These are phyloP conservation scores for Syzygium aqueum DNA, from an alignment of 345 rosid species.

Conservation along the genomic window DNA sequence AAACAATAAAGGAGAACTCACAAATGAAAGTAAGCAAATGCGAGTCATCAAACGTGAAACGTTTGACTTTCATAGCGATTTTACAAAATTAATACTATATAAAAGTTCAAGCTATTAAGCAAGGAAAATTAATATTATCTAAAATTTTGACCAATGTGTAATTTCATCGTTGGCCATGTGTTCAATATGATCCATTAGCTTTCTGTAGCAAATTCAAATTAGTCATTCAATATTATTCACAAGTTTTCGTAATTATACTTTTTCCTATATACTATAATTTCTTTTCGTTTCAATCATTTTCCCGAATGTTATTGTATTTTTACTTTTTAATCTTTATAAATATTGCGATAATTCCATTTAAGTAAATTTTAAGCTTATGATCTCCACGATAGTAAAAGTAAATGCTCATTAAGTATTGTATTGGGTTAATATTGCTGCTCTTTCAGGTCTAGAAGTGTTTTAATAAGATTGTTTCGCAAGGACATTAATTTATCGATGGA, in stretches of 20 bases:
- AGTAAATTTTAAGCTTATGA: neutral
- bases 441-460: neutral
- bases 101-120: neutral
- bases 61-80: neutral
- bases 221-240: neutral
- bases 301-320: neutral
- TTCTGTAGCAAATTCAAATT: neutral
- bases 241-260: neutral
- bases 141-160: neutral
- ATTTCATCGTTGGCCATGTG: neutral
- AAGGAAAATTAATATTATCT: neutral
- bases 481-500: neutral
- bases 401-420: neutral
- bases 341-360: neutral
- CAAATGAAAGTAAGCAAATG: neutral
- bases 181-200: neutral
- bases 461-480: neutral
- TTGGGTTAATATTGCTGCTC: neutral
- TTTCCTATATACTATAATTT: neutral
- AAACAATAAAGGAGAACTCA: neutral
- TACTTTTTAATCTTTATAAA: neutral
- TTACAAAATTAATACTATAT: neutral
- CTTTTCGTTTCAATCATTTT: neutral
- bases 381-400: neutral
- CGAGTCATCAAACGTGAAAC: neutral